These are phyloP conservation scores for Calocybe indica DNA, from an alignment of 768 basidiomycete genomes.

Conservation along the genomic window DNA sequence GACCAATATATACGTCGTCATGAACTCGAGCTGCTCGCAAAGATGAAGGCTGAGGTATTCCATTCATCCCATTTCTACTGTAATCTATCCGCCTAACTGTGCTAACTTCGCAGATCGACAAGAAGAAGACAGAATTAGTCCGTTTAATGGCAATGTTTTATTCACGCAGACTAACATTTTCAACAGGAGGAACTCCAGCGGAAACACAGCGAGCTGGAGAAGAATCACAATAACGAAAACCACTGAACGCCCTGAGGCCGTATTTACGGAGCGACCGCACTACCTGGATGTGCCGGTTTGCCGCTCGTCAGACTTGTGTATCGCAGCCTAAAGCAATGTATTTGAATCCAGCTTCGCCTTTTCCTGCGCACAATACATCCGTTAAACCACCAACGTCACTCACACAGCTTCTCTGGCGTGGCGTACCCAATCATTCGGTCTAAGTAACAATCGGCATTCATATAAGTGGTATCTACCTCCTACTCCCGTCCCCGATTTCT, in stretches of 20 bases:
- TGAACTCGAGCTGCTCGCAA: conserved; percentile 51
- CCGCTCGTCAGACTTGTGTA: no score
- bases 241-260: neutral
- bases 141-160: conserved; percentile 1
- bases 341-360: no score
- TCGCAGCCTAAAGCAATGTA: no score
- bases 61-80: neutral
- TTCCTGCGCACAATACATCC: no score
- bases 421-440: no score
- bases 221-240: conserved; percentile 9
- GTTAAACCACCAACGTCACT: no score
- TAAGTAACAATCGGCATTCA: no score
- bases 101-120: conserved; percentile 20
- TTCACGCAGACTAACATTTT: neutral
- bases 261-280: no score
- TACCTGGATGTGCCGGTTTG: no score
- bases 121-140: conserved; percentile 30
- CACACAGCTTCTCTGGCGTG: no score
- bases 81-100: neutral
- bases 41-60: conserved; percentile 52
- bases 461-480: no score
- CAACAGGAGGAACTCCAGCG: conserved; percentile 18
- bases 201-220: conserved; percentile 16
- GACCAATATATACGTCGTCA: conserved; percentile 61
- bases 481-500: no score